Evolutionary conservation across 2,329 filamentous ascomycete genomes (phyloP).

Genomic region (Pseudomassariella vexata): DNA sequence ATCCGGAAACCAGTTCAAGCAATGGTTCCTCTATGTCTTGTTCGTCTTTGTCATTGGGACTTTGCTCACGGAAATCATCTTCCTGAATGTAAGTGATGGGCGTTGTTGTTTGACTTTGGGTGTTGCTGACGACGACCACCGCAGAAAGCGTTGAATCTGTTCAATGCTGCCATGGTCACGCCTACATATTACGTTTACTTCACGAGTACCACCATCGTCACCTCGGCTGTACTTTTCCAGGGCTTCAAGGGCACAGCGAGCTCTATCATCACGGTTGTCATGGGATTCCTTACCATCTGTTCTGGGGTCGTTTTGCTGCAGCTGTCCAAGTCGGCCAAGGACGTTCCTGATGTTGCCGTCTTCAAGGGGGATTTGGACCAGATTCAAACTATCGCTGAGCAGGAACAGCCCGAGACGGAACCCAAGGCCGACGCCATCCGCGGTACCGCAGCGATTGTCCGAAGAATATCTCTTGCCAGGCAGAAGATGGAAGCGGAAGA

Average conservation of each 20-base stretch:
- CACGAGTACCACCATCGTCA: constrained; percentile 90
- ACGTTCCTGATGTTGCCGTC: constrained; percentile 88
- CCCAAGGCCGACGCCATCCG: constrained; percentile 95
- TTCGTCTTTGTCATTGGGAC: constrained; percentile 88
- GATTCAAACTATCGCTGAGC: constrained; percentile 89
- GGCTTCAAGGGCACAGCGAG: constrained; percentile 84
- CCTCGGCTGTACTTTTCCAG: constrained; percentile 84
- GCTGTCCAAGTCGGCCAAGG: constrained; percentile 96
- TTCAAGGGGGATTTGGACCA: constrained; percentile 92
- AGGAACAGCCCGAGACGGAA: constrained; percentile 93
- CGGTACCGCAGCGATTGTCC: constrained; percentile 80
- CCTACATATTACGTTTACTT: constrained; percentile 99
- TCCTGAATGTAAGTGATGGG: constrained; percentile 71
- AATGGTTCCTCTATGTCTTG: constrained; percentile 94
- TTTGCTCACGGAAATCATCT: constrained; percentile 88
- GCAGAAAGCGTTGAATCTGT: constrained; percentile 96
- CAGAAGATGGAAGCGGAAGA: constrained; percentile 77
- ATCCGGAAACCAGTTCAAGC: constrained; percentile 71
- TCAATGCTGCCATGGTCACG: constrained; percentile 93
- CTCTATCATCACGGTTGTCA: constrained; percentile 80
- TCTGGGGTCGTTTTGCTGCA: constrained; percentile 87
- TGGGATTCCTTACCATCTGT: constrained; percentile 93
- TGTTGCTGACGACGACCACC: too few relatives aligned
- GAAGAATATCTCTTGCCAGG: constrained; percentile 70
- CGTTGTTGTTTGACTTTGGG: neutral